phyloP scores from a whole-genome alignment of 2,329 filamentous ascomycete species.

The Epichloe sp. region DNA sequence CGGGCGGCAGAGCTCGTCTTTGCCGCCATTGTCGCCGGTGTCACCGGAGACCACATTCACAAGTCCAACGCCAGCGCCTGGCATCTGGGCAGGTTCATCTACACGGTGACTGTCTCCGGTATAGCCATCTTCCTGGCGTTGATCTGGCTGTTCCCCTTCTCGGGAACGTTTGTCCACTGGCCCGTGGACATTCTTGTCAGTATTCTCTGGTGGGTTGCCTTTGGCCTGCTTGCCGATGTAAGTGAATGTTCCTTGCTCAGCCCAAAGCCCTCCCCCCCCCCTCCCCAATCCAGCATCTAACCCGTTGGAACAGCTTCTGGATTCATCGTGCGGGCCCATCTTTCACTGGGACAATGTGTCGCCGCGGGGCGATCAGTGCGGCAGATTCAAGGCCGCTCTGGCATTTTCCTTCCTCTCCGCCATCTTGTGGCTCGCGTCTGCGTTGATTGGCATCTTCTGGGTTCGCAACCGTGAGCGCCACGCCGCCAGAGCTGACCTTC shows the following conservation, averaged over 20 bases:
- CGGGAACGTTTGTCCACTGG: conserved; percentile 54
- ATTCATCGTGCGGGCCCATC: conserved; percentile 38
- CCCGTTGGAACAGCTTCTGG: conserved; percentile 22
- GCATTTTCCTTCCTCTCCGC: conserved; percentile 62
- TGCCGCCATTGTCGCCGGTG: conserved; percentile 57
- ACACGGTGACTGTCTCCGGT: conserved; percentile 57
- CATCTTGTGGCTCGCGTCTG: conserved; percentile 55
- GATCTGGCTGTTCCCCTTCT: conserved; percentile 61
- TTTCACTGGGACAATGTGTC: conserved; percentile 48
- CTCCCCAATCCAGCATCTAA: neutral
- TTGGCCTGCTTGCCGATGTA: conserved; percentile 52
- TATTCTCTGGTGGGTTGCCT: conserved; percentile 55
- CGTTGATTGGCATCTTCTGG: conserved; percentile 44
- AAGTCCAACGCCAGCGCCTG: conserved; percentile 33
- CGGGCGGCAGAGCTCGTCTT: conserved; percentile 47
- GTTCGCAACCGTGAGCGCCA: conserved; percentile 27
- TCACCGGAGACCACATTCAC: conserved; percentile 55
- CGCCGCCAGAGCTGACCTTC: conserved; percentile 16
- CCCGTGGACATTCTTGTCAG: conserved; percentile 58
- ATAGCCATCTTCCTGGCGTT: conserved; percentile 56
- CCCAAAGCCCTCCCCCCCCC: neutral
- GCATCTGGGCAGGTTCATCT: conserved; percentile 55
- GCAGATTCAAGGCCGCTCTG: conserved; percentile 56
- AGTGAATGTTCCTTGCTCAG: conserved; percentile 15
- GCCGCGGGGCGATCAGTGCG: conserved; percentile 39